Evolutionary conservation across 78 protist genomes (phyloP), one percentile per base, ranked within the genome.

Genomic region (Pigoraptor vietnamica): DNA sequence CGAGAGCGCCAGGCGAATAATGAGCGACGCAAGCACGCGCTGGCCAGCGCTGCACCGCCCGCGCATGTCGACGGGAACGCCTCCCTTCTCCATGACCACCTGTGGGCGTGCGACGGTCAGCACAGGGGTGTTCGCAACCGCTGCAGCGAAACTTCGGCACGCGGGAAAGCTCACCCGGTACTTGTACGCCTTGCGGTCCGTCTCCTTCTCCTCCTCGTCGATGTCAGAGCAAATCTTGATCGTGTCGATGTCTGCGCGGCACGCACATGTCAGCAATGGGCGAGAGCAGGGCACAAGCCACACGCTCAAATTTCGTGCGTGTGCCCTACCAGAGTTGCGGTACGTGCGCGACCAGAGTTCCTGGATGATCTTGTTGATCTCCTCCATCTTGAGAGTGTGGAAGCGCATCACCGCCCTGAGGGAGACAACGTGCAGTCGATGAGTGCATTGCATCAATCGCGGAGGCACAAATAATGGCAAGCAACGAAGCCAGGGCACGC

Each of bases 1-100:
- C 0, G 99, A 98, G 39, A 99, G 95, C 2, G 99, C 99, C 89
- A 99, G 55, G 32, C 99, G 94, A 34, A 99, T 97, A 29, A 99
- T 90, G 24, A 99, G 91, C 24, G 97, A 98, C 10, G 99, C 99
- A 29, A 99, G 89, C 19, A 98, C 97, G 81, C 96, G 96, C 91
- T 99, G 99, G 0, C 99, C 99, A 0, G 99, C 99, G 33, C 97
- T 94, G 96, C 99, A 99, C 33, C 99, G 93, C 0, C 99, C 99
- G 81, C 99, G 97, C 99, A 99, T 99, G 94, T 99, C 99, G 56
- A 99, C 40, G 35, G 84, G 95, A 0, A 90, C 94, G 32, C 89
- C 97, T 23, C 93, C 96, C 92, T 93, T 94, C 23, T 90, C 29
- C 99, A 98, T 98, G 39, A 98, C 99, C 21, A 99, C 99, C 32